phyloP scores from a whole-genome alignment of 371 early-diverging fungal genomes.

The Mucor ambiguus region DNA sequence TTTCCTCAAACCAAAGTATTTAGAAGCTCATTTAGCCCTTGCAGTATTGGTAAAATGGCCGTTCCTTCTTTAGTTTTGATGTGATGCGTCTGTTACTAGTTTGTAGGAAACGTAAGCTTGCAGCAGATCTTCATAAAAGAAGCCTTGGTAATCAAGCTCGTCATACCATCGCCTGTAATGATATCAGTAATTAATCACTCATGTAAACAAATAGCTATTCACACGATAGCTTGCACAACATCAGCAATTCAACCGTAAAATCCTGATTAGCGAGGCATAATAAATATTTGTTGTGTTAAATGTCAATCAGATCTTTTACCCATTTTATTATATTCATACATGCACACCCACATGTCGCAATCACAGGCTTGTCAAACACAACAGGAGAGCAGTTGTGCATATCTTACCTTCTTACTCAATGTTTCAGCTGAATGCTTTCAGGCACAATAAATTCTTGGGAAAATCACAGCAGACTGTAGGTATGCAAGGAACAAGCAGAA shows the following conservation, averaged over 20 bases:
- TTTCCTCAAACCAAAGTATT: no score
- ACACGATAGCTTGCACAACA: not conserved
- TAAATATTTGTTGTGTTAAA: not conserved
- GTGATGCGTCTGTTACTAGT: no score
- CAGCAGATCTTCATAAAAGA: no score
- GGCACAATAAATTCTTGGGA: no score
- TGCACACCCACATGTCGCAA: not conserved
- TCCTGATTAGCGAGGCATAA: conserved; percentile 1
- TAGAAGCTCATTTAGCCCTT: no score
- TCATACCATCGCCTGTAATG: not conserved
- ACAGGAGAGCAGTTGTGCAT: not conserved
- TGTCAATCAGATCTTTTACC: not conserved
- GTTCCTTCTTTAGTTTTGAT: no score
- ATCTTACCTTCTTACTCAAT: no score
- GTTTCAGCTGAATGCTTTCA: no score
- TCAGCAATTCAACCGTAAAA: not conserved
- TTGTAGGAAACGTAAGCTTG: no score
- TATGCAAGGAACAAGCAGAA: no score
- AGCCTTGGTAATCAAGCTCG: not conserved
- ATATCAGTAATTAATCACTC: not conserved
- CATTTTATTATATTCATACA: not conserved
- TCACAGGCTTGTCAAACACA: not conserved
- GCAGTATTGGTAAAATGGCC: no score
- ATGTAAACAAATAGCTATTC: not conserved
- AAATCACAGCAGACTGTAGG: no score